phyloP scores from a whole-genome alignment of 768 basidiomycete genomes.

The Termitomyces sp. region DNA sequence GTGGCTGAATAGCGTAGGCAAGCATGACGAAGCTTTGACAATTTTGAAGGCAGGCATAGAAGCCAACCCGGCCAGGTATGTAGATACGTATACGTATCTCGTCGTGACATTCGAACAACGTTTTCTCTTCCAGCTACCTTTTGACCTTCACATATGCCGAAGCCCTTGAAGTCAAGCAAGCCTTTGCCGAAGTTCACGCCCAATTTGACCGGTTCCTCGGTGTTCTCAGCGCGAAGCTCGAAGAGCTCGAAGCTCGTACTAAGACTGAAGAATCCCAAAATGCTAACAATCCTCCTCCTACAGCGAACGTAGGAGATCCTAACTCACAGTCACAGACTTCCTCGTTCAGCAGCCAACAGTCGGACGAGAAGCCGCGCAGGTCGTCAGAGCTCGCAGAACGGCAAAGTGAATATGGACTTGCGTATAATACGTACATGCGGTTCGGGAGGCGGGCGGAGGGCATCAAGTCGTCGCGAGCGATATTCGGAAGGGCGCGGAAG shows the following conservation, averaged over 20 bases:
- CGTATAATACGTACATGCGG: constrained; percentile 89
- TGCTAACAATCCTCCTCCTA: background rate
- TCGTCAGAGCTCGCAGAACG: constrained; percentile 51
- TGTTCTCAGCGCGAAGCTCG: constrained; percentile 53
- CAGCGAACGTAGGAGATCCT: constrained; percentile 7
- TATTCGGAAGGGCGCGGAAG: constrained; percentile 81
- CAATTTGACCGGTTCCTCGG: constrained; percentile 71
- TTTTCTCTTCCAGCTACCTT: constrained; percentile 54
- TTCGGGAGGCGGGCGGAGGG: constrained; percentile 88
- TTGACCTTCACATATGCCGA: constrained; percentile 91
- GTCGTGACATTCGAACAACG: constrained; percentile 52
- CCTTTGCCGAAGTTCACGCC: constrained; percentile 62
- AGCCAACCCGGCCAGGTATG: constrained; percentile 78
- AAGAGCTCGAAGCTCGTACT: constrained; percentile 32
- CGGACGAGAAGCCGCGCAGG: constrained; percentile 49
- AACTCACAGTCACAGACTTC: background rate
- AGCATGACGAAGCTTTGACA: constrained; percentile 75
- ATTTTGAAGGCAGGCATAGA: constrained; percentile 81
- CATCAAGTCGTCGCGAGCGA: constrained; percentile 65
- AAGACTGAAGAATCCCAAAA: constrained; percentile 25
- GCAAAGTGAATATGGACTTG: constrained; percentile 69
- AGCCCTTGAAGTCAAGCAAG: constrained; percentile 48
- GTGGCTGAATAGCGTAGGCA: constrained; percentile 72
- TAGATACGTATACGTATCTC: background rate
- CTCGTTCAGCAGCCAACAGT: constrained; percentile 28